Percentiles rank a stretch among this genome's conserved stretches.
Conservation (phyloP, 345 rosid genomes). For the Gossypium bickii region DNA sequence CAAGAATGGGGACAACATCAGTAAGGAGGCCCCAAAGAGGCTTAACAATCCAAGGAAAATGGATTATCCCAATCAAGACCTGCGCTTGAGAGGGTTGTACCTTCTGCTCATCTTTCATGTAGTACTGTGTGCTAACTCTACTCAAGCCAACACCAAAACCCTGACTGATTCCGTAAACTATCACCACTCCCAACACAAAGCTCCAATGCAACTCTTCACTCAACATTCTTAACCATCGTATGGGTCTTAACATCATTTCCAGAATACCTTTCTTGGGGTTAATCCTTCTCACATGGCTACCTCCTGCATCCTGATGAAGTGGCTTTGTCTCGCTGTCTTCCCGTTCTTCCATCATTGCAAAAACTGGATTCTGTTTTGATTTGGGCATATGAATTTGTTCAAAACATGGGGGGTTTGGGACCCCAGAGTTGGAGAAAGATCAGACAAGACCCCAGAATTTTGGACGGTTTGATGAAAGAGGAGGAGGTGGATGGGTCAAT, state of each 20-base stretch:
- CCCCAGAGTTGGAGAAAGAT: background rate
- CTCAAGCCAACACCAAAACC: conserved; percentile 53
- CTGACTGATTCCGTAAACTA: conserved; percentile 61
- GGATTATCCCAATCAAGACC: conserved; percentile 43
- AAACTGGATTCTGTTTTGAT: background rate
- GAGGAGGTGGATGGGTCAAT: background rate
- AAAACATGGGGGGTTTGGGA: background rate
- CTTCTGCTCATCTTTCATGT: conserved; percentile 68
- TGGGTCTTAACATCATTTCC: conserved; percentile 30
- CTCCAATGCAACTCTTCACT: conserved; percentile 58
- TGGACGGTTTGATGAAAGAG: background rate
- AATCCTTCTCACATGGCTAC: conserved; percentile 5
- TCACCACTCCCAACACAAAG: conserved; percentile 58
- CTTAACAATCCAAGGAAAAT: conserved; percentile 65
- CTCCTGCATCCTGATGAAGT: background rate
- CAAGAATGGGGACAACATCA: conserved; percentile 52
- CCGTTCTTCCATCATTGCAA: background rate
- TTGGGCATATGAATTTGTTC: background rate
- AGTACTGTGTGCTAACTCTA: conserved; percentile 56
- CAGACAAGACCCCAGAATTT: background rate
- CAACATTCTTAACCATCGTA: conserved; percentile 51
- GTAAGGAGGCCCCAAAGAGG: conserved; percentile 74
- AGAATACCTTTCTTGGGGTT: conserved; percentile 14
- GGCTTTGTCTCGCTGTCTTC: conserved; percentile 9
- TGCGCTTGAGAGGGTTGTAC: conserved; percentile 63